phyloP scores from a whole-genome alignment of 1,139 yeast genomes.

The Taphrina confusa region DNA sequence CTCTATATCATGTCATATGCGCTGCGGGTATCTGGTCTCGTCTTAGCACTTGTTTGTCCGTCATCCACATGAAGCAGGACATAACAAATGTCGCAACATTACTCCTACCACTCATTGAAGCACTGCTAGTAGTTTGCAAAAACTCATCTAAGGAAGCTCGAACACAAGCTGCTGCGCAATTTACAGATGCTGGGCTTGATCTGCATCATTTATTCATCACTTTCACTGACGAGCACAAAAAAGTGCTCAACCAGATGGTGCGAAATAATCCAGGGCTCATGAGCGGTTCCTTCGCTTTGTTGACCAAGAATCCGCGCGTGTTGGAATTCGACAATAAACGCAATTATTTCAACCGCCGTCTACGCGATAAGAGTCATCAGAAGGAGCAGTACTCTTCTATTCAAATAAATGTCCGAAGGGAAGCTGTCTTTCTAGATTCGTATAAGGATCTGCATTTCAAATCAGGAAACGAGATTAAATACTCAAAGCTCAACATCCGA shows the following conservation, averaged over 20 bases:
- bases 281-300: slow-evolving; percentile 94
- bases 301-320: slow-evolving; percentile 85
- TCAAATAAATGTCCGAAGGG: slow-evolving; percentile 73
- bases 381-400: slow-evolving; percentile 50
- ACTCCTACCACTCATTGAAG: slow-evolving; percentile 81
- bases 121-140: slow-evolving; percentile 92
- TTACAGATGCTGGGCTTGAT: slow-evolving; percentile 68
- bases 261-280: slow-evolving; percentile 86
- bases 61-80: slow-evolving; percentile 48
- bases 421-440: slow-evolving; percentile 88
- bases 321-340: slow-evolving; percentile 93
- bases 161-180: neutral
- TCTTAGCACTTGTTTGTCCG: slow-evolving; percentile 70
- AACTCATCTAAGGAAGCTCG: slow-evolving; percentile 65
- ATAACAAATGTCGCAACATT: slow-evolving; percentile 77
- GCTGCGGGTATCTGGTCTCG: slow-evolving; percentile 73
- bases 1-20: neutral
- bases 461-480: slow-evolving; percentile 70
- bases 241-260: slow-evolving; percentile 87
- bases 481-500: slow-evolving; percentile 70
- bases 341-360: slow-evolving; percentile 74
- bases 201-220: slow-evolving; percentile 78
- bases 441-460: slow-evolving; percentile 82
- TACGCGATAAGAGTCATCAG: slow-evolving; percentile 53
- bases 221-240: slow-evolving; percentile 87